Base-by-base conservation (phyloP, 345 rosid species). In the Eutrema japonicum region DNA sequence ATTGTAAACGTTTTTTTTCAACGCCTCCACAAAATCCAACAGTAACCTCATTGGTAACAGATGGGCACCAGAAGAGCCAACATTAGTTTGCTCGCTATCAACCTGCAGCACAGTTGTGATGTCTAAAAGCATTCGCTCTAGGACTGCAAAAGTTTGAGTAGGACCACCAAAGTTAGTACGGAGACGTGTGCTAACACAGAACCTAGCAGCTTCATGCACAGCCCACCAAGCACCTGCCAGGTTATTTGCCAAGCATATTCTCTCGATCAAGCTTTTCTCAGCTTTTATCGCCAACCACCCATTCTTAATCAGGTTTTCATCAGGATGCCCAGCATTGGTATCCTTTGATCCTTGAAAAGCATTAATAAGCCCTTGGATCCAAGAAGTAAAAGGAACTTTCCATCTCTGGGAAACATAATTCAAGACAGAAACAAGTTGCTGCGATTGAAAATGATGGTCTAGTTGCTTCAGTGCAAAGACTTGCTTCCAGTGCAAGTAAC, bases 121-220 rank as follows among this genome's bases (percentile, higher is more conserved):
- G 69, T 93, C 98, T 79, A 93, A 81, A 76, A 90, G 96, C 96
- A 93, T 93, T 78, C 89, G 85, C 77, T 93, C 98, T 77, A 93
- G 70, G 14, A 91, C 96, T 43, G 98, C 96, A 85, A 93, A 93
- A 79, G 98, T 90, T 82, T 90, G 98, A 48, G 92, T 81, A 11
- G 98, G 98, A 68, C 98, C 98, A 71, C 98, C 98, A 85, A 93
- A 93, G 79, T 89, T 93, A 55, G 96, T 93, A 68, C 98, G 86
- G 64, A 93, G 90, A 49, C 98, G 96, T 12, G 85, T 87, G 14
- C 83, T 72, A 79, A 87, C 86, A 79, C 96, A 90, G 77, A 85
- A 93, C 84, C 93, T 86, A 55, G 98, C 96, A 42, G 98, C 96
- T 77, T 93, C 98, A 63, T 90, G 92, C 78, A 93, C 81, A 81